Evolutionary conservation across 2,329 filamentous ascomycete genomes (phyloP), one percentile per base, ranked within the genome.

Genomic region (Fusarium sp.): DNA sequence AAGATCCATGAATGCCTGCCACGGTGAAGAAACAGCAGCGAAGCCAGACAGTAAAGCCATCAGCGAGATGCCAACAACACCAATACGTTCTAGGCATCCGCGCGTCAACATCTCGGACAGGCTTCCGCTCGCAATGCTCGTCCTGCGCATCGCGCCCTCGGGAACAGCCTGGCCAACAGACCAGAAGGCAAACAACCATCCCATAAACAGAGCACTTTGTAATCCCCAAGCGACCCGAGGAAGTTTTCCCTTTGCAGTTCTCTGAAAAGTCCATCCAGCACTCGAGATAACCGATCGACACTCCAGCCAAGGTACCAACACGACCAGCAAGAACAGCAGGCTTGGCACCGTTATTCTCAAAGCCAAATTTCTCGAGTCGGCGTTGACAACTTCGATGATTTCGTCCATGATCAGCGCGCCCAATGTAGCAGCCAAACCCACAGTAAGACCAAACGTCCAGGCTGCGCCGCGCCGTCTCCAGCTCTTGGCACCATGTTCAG

Each of bases 31-130:
- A 39, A 97, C 93, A n/a, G 94, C 94, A 11, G 94, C 94, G 78
- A 97, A 97, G 1, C 94, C 94, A 12, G 94, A 94, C n/a, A 97
- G 85, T 20, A 95, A 87, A 22, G 94, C 94, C 94, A 97, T 97
- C 60, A 96, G 84, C 54, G 92, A 91, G 63, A 96, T 94, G 8
- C 94, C 94, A 71, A 97, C 94, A 45, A 97, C 92, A 18, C 94
- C 94, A 32, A 97, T 91, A 50, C 94, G 83, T 80, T 91, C 89
- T 41, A 92, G 83, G 73, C 89, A 91, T 14, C 87, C 89, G 48
- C 87, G 83, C 22, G 85, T 85, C 55, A 89, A 76, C 12, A 75
- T 78, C 59, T 82, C 81, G 47, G 84, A 79, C 20, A 83, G 77
- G 26, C 75, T 79, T 62, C 78, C 78, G n/a, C 73, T 74, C 18